A percentile compares a stretch with the other conserved stretches of the same genome.
These are phyloP conservation scores for Fusarium penzigii DNA, from an alignment of 2,329 filamentous ascomycete species.

Conservation along the genomic window DNA sequence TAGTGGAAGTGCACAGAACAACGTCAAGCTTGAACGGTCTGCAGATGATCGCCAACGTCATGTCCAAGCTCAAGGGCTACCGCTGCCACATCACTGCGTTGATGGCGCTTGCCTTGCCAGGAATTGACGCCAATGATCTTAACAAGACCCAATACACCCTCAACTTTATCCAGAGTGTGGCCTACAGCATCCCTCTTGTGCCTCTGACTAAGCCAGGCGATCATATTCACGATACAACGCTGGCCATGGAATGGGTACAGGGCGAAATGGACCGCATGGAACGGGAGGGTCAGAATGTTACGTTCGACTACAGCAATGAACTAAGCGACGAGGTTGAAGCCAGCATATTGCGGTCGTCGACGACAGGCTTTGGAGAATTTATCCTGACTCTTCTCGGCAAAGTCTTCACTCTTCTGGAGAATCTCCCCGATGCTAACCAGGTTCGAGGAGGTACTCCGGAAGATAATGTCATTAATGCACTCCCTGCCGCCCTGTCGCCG, in stretches of 20 bases:
- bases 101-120: constrained; percentile 87
- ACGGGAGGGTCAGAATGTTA: constrained; percentile 77
- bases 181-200: constrained; percentile 92
- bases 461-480: constrained; percentile 93
- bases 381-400: constrained; percentile 86
- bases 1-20: constrained; percentile 96
- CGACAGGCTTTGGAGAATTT: constrained; percentile 91
- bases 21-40: constrained; percentile 90
- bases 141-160: constrained; percentile 95
- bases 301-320: constrained; percentile 82
- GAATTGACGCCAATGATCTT: constrained; percentile 95
- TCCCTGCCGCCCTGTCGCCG: constrained; percentile 88
- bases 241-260: constrained; percentile 92
- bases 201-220: constrained; percentile 64
- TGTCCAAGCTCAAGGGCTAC: constrained; percentile 93
- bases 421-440: constrained; percentile 86
- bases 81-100: constrained; percentile 93
- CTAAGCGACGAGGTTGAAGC: constrained; percentile 85
- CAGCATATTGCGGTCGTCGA: constrained; percentile 87
- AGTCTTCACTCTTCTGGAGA: constrained; percentile 93
- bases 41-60: constrained; percentile 87
- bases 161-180: constrained; percentile 92
- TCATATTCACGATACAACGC: constrained; percentile 68
- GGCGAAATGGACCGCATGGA: constrained; percentile 94
- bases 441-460: constrained; percentile 90